Base-by-base conservation (phyloP, 805 yeast genomes). In the Wickerhamiella nectarea region DNA sequence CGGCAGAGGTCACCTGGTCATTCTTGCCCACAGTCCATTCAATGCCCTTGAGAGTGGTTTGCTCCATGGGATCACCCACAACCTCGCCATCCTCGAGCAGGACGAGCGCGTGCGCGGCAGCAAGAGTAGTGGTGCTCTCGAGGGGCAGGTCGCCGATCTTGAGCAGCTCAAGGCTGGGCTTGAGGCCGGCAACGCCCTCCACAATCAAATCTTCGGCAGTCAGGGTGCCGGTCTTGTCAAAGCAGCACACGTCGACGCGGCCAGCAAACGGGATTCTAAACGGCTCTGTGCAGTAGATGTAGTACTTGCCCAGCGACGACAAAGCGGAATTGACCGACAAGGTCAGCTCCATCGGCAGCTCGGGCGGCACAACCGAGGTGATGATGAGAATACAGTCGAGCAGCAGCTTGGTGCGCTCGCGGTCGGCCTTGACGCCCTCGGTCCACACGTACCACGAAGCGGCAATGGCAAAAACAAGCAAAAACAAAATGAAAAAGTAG, bases 51-150 rank as follows among this genome's bases (percentile, higher is more conserved):
- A 91, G 69, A 43, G 98, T 91, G 21, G 93, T 95, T 64, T 86
- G 85, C 66, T 91, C 98, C 97, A 91, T 89, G 50, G 98, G 96
- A 59, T 91, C 98, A 64, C 98, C 98, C 48, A 91, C 98, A 53
- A 87, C 75, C 50, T 91, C 97, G 54, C 97, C 98, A 59, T 87
- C 95, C 56, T 91, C 96, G 48, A 91, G 70, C 56, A 78, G 76
- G 21, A 91, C 98, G 51, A 91, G 71, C 22, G 98, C 97, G 62
- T 91, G 98, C 28, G 95, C 95, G 46, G 96, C 78, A 49, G 96
- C 97, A 50, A 91, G 71, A 31, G 83, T 85, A 48, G 72, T 69
- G 34, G 76, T 67, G 8, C 94, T 78, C 36, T 74, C 70, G 24
- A 62, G 67, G 6, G 95, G 89, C 41, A 84, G 85, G 36, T 78